Evolutionary conservation across 2,329 filamentous ascomycete species (phyloP).

Genomic region (Alternaria conjuncta): DNA sequence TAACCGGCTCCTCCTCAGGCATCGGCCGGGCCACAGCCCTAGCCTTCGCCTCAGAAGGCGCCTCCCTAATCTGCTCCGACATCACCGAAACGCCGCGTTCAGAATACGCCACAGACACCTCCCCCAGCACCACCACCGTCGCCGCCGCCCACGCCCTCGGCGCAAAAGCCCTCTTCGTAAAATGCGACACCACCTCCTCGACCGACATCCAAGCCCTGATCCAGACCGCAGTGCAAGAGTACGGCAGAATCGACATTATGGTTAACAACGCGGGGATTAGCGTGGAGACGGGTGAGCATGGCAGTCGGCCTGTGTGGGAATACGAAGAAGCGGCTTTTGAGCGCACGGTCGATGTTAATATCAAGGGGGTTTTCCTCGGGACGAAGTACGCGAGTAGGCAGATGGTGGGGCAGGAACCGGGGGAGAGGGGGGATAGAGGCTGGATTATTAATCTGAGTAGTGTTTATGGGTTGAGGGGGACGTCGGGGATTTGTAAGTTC

Average conservation of each 20-base stretch:
- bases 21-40: conserved; percentile 46
- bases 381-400: conserved; percentile 57
- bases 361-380: conserved; percentile 50
- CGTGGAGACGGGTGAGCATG: conserved; percentile 39
- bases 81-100: conserved; percentile 26
- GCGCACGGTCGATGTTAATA: conserved; percentile 46
- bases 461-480: conserved; percentile 56
- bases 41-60: conserved; percentile 40
- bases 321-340: conserved; percentile 58
- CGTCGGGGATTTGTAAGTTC: conserved; percentile 31
- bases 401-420: conserved; percentile 58
- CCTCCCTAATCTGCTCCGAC: conserved; percentile 41
- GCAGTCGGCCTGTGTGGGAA: conserved; percentile 52
- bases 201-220: conserved; percentile 53
- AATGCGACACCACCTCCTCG: conserved; percentile 53
- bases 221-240: conserved; percentile 48
- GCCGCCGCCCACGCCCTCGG: conserved; percentile 39
- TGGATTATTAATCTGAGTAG: conserved; percentile 63
- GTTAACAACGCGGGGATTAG: conserved; percentile 57
- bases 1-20: conserved; percentile 45
- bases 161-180: conserved; percentile 45
- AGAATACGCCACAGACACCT: conserved; percentile 22
- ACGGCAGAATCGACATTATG: conserved; percentile 60
- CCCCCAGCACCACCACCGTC: conserved; percentile 33
- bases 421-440: conserved; percentile 50